Base-by-base conservation (phyloP, 345 rosid species). In the Orychophragmus violaceus region DNA sequence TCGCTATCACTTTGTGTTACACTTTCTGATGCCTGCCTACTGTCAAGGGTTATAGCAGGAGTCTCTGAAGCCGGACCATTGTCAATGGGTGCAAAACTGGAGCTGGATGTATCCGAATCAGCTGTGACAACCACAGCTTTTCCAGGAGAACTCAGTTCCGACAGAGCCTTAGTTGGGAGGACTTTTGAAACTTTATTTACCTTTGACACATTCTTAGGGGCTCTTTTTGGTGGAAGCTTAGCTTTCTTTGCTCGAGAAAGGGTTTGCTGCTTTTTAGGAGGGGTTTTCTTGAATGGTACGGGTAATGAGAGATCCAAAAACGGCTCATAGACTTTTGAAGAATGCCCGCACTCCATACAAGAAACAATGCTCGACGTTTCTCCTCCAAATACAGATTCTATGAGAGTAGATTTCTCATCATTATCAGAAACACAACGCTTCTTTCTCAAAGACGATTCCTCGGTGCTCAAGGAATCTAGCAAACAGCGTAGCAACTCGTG, bases 281-380 rank as follows among this genome's bases (percentile, higher is more conserved):
- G 80, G 42, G 84, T 76, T 75, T 87, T 88, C 82, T 91, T 95
- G 35, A 84, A 85, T 3, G 97, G 96, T 62, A 91, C 85, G 0
- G 99, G 81, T 64, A 95, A 84, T 19, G 99, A 95, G 50, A 95
- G 96, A 81, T 95, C 99, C 52, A 91, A 76, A 81, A 84, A 91
- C 11, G 96, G 93, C 76, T 95, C 99, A 70, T 78, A 86, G 28
- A 88, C 85, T 54, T 89, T 91, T 44, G 97, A 95, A 18, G 90
- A 82, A 74, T 89, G 86, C 44, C 91, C 91, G 49, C 97, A 95
- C 56, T 85, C 95, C 44, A 79, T 70, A 81, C 99, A 95, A 67
- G 87, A 61, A 53, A 95, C 90, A 56, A 86, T 95, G 70, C 97
- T 95, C 18, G 93, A 87, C 64, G 85, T 84, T 64, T 76, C 81